Conservation (phyloP, 1,284 basidiomycete species). For the Naganishia sp. region DNA sequence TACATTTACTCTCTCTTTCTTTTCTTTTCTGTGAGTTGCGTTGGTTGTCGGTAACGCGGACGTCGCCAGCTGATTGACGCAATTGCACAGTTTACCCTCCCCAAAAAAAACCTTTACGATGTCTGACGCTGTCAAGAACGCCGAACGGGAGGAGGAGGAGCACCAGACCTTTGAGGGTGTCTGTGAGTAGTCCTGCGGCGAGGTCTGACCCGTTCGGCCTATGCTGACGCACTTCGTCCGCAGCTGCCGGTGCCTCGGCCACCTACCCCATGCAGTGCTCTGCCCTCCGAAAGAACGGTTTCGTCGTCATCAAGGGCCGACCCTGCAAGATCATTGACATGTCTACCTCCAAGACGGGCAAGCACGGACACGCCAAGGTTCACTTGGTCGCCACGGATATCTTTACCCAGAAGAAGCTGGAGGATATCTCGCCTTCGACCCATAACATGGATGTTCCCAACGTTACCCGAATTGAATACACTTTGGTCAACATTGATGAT, state of each 20-base stretch:
- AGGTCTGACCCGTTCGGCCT: neutral
- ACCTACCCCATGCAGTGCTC: slow-evolving; percentile 97
- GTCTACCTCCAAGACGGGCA: slow-evolving; percentile 98
- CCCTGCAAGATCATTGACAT: slow-evolving; percentile 99
- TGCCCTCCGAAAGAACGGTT: slow-evolving; percentile 84
- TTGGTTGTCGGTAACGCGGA: neutral
- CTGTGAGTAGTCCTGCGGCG: slow-evolving; percentile 27
- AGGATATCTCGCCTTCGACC: slow-evolving; percentile 94
- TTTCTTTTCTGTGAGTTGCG: slow-evolving; percentile 14
- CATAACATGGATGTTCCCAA: slow-evolving; percentile 88
- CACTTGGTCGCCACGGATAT: slow-evolving; percentile 97
- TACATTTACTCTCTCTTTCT: neutral
- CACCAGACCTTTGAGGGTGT: slow-evolving; percentile 78
- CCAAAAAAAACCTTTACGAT: slow-evolving; percentile 54
- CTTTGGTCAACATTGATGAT: slow-evolving; percentile 86
- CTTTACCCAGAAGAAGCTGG: slow-evolving; percentile 93
- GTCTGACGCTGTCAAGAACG: slow-evolving; percentile 67
- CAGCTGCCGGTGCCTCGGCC: slow-evolving; percentile 73
- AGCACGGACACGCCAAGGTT: slow-evolving; percentile 99
- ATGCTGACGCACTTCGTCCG: neutral
- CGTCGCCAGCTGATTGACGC: neutral
- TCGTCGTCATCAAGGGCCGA: slow-evolving; percentile 96
- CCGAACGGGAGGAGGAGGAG: slow-evolving; percentile 64
- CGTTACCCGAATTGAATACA: slow-evolving; percentile 86
- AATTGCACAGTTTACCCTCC: neutral